A percentile compares a stretch with the other conserved stretches of the same genome.
phyloP scores from a whole-genome alignment of 768 basidiomycete species.

The Sporobolomyces phaffii region DNA sequence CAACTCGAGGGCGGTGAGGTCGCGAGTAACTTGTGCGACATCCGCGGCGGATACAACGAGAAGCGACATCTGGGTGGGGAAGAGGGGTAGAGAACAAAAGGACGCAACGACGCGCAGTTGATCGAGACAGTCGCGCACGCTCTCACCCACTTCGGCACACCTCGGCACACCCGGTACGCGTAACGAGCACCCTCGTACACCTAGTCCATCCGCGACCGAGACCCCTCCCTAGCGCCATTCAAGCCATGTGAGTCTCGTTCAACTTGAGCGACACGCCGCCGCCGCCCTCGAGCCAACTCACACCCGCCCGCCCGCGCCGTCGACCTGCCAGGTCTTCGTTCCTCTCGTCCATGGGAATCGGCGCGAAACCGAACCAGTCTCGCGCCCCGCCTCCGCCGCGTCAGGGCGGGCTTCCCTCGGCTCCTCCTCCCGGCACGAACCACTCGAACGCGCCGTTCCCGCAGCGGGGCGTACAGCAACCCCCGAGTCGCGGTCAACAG shows the following conservation, averaged over 20 bases:
- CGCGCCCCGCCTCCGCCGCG: conserved; percentile 2
- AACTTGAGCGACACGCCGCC: neutral
- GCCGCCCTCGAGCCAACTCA: neutral
- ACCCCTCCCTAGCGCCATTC: neutral
- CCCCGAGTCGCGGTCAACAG: conserved; percentile 19
- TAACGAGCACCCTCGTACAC: too few relatives aligned
- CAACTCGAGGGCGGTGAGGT: neutral
- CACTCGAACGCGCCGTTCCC: conserved; percentile 29
- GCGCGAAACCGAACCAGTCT: neutral
- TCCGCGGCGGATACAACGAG: conserved; percentile 9
- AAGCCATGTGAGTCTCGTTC: neutral
- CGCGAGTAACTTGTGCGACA: conserved; percentile 3
- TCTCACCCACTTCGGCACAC: too few relatives aligned
- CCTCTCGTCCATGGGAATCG: conserved; percentile 35
- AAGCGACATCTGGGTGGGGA: neutral
- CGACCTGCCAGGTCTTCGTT: conserved; percentile 26
- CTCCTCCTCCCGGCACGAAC: conserved; percentile 13
- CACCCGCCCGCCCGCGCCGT: too few relatives aligned
- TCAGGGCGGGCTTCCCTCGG: neutral
- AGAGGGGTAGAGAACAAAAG: neutral
- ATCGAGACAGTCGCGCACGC: too few relatives aligned
- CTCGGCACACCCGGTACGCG: too few relatives aligned
- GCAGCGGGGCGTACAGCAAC: neutral
- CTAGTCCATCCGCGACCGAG: neutral
- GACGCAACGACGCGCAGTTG: too few relatives aligned